Evolutionary conservation across 495 filamentous ascomycete genomes (phyloP).

Genomic region (Penicillium odoratum): DNA sequence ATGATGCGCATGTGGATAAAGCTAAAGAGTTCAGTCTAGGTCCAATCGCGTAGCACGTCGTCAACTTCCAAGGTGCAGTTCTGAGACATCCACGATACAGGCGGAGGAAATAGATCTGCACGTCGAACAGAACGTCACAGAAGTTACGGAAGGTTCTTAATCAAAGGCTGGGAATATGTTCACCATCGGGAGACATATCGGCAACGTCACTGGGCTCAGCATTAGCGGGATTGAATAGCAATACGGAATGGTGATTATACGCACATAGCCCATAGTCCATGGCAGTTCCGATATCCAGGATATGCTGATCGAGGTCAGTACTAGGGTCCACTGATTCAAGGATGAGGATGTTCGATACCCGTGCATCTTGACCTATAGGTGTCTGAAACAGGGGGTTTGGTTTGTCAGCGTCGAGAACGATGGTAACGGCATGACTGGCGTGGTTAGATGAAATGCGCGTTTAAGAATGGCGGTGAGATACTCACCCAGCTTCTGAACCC

Average conservation of each 20-base stretch:
- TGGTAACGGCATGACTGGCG: slow-evolving; percentile 3
- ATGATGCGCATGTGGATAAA: slow-evolving; percentile 26
- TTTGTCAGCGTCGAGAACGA: background rate
- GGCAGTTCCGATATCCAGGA: slow-evolving; percentile 12
- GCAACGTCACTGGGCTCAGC: slow-evolving; percentile 2
- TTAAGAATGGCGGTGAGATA: background rate
- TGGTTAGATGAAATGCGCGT: background rate
- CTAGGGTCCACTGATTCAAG: background rate
- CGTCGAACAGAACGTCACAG: slow-evolving; percentile 10
- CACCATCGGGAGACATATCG: slow-evolving; percentile 6
- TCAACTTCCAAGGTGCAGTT: slow-evolving; percentile 29
- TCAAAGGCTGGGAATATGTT: background rate
- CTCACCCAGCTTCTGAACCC: slow-evolving; percentile 9
- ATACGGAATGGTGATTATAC: background rate
- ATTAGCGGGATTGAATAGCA: background rate
- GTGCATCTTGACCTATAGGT: slow-evolving; percentile 1
- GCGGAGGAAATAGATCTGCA: slow-evolving; percentile 16
- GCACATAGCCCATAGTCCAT: slow-evolving; percentile 12
- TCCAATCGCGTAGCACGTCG: slow-evolving; percentile 25
- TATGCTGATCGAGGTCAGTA: background rate
- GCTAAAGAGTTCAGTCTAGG: slow-evolving; percentile 23
- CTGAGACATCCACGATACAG: slow-evolving; percentile 25
- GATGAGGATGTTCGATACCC: background rate
- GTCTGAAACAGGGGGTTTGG: slow-evolving; percentile 10
- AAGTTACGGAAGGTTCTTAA: background rate